These are phyloP conservation scores for Galeopsis tetrahit DNA, from an alignment of 257 asterid genomes.

Conservation along the genomic window DNA sequence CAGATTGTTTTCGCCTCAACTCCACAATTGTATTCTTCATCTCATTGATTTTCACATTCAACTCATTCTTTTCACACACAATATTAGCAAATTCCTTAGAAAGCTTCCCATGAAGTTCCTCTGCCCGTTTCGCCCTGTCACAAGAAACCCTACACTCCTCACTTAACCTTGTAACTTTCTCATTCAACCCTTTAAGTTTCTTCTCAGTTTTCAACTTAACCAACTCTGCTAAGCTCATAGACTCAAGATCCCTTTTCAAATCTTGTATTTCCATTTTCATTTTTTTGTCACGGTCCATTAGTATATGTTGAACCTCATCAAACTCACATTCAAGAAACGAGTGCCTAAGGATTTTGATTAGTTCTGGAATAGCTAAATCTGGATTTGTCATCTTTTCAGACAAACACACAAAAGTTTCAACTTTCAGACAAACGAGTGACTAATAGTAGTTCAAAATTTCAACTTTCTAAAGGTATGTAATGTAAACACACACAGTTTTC, in stretches of 20 bases:
- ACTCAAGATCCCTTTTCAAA: neutral
- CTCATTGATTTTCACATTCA: neutral
- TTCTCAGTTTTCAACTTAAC: neutral
- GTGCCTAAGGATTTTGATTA: neutral
- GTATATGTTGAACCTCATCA: neutral
- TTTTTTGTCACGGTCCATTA: neutral
- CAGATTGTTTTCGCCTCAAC: neutral
- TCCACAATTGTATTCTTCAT: neutral
- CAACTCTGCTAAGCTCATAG: neutral
- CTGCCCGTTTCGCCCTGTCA: neutral
- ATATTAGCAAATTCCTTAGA: no score
- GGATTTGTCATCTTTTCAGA: neutral
- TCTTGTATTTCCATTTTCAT: neutral
- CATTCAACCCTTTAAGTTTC: neutral
- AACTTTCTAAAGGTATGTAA: no score
- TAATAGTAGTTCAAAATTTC: no score
- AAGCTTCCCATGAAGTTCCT: no score
- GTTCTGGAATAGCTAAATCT: neutral
- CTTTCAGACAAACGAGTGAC: no score
- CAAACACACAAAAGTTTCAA: no score
- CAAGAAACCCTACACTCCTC: neutral
- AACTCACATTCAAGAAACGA: neutral
- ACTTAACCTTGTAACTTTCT: no score
- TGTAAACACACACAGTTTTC: no score
- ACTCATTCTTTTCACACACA: no score